phyloP scores from a whole-genome alignment of 1,139 yeast species.

The Candida albicans region DNA sequence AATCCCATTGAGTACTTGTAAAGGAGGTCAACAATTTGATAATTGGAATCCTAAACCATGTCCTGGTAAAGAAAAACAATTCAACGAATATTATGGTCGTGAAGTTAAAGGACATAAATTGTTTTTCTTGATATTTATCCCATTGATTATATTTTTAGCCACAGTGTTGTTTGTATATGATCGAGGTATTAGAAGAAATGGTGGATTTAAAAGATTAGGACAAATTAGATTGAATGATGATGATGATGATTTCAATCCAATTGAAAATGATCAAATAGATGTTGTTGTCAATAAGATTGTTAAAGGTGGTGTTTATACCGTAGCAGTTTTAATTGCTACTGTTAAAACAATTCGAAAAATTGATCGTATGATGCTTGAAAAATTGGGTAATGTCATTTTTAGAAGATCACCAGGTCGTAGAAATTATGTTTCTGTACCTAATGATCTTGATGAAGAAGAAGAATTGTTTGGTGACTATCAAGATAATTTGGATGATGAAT shows the following conservation, averaged over 20 bases:
- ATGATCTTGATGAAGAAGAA: conserved; percentile 45
- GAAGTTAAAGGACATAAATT: conserved; percentile 57
- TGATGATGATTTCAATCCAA: conserved; percentile 60
- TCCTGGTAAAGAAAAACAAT: conserved; percentile 82
- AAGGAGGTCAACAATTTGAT: conserved; percentile 55
- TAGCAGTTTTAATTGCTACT: conserved; percentile 45
- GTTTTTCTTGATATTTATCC: conserved; percentile 54
- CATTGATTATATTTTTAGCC: conserved; percentile 55
- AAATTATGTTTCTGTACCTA: conserved; percentile 44
- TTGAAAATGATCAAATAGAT: conserved; percentile 68
- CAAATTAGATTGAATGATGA: conserved; percentile 82
- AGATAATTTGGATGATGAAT: conserved; percentile 51
- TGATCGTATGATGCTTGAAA: conserved; percentile 37
- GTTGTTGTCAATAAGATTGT: conserved; percentile 62
- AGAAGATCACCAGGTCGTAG: conserved; percentile 44
- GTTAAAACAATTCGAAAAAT: conserved; percentile 37
- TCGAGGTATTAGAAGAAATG: conserved; percentile 75
- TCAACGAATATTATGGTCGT: conserved; percentile 54
- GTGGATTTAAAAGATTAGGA: conserved; percentile 79
- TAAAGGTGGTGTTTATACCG: conserved; percentile 57
- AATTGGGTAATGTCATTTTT: conserved; percentile 34
- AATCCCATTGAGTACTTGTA: conserved; percentile 47
- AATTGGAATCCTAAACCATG: conserved; percentile 69
- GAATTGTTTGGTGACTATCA: conserved; percentile 51
- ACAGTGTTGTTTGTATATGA: conserved; percentile 77